Base-by-base conservation (phyloP, 345 rosid species). In the Abelmoschus esculentus region DNA sequence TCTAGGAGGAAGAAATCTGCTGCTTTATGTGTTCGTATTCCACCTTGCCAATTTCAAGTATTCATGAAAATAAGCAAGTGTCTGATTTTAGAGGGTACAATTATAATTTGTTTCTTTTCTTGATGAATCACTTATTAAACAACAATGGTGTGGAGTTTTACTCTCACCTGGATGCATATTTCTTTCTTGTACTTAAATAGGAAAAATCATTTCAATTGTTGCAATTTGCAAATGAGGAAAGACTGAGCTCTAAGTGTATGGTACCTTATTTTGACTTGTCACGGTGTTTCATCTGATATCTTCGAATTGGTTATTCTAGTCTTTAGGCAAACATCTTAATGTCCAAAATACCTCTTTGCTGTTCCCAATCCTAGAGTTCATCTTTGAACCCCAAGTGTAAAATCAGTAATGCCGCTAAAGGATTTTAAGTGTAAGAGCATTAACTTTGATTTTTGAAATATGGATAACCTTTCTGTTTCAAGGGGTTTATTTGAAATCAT, bases 1-100 rank as follows among this genome's bases (percentile, higher is more conserved):
- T 46, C 38, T 67, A 47, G 36, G 58, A 28, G 38, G 14, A 32
- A 69, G 56, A 38, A 52, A 38, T 52, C 32, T 61, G 34, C 77
- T 38, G 14, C 28, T 28, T 50, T n/a, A 29, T 67, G 15, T 9
- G 40, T 17, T 17, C 40, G 3, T 29, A 36, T 17, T 36, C 11
- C 28, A 38, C 29, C 29, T 3, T 12, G n/a, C 0, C 50, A 46
- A 46, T 12, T 12, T 46, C 3, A 3, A 3, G 3, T 44, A 38
- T 38, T 46, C 15, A 46, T 46, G 15, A 46, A 46, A 10, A 46
- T 46, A 11, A 10, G 15, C 40, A 28, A 36, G 40, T 67, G 28
- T 28, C 57, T 67, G 59, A 3, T 31, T 67, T 62, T 38, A 17
- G 13, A 62, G 31, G 28, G 49, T 38, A 9, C n/a, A 17, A 15